Base-by-base conservation (phyloP, 208 protist genomes). In the Willaertia magna region DNA sequence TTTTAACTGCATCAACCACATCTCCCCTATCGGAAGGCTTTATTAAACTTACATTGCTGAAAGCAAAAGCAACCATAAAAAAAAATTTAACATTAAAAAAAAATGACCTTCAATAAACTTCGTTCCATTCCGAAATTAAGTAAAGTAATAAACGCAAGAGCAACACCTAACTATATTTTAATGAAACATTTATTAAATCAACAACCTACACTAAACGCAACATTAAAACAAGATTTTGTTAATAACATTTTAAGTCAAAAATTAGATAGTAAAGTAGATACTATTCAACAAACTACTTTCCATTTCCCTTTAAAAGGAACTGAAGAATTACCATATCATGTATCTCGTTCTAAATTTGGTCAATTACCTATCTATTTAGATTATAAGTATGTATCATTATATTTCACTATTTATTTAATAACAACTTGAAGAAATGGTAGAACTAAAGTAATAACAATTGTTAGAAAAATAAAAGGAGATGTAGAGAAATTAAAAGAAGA, bases 401-500 rank as follows among this genome's bases (percentile, higher is more conserved):
- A n/a, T n/a, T 59, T 59, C 2, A n/a, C 22, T n/a, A n/a, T n/a
- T n/a, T n/a, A n/a, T n/a, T n/a, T n/a, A 26, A 22, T 61, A 61
- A 61, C 51, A n/a, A n/a, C n/a, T n/a, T n/a, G n/a, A n/a, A 83
- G 78, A 55, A 55, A 48, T 43, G 78, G 78, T 55, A 49, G 78
- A 55, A 55, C 78, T 34, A 55, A 26, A 83, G n/a, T n/a, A 55
- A 18, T 55, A 14, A 83, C 78, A 43, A 14, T 83, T 22, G 7
- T 83, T 16, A 47, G 78, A 14, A 83, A 83, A 83, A 55, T 83
- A 49, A 22, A 83, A 55, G 78, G 78, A 49, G 78, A 83, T 42
- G 4, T 43, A 43, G 12, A 9, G 9, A n/a, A 39, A 39, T 26
- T 83, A 16, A 4, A 39, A 55, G 26, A 49, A 42, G 78, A 83